Evolutionary conservation across 805 yeast species (phyloP), one percentile per base, ranked within the genome.

Genomic region (Teunomyces panamensis): DNA sequence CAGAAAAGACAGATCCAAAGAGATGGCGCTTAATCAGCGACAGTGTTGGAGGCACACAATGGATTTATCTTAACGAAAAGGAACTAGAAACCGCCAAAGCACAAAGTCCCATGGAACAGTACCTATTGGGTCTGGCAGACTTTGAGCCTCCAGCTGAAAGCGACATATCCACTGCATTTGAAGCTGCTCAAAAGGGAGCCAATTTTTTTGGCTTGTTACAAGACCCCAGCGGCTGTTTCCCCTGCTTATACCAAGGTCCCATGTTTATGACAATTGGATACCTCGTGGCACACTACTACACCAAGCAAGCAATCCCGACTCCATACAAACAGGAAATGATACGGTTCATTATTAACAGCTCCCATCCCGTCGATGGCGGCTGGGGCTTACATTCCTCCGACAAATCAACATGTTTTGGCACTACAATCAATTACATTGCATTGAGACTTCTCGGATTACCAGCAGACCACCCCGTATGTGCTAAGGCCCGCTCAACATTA

Each of bases 301-400:
- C 91, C 9, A 78, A 80, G 32, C 75, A 81, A 0, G 79, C 79
- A 9, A 86, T 94, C 32, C 84, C 91, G 0, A 83, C 81, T 28
- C 84, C 79, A 33, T 80, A 77, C 57, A 73, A 73, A 52, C 67
- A 69, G 10, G 99, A 94, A 65, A 67, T 94, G 60, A 81, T 87
- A 26, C 75, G 99, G 49, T 94, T 91, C 61, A 68, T 94, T 13
- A 88, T 89, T n/a, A 94, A 94, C 63, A 79, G 89, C 0, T 85
- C 97, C 0, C 97, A 94, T 63, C 97, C 97, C 0, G 96, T 91
- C 0, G 99, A 94, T 65, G 99, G 99, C n/a, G 99, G 99, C 2
- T 94, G 99, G 99, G 99, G 99, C 0, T 73, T 94, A 33, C 97
- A 94, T 63, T 81, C 90, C 4, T 83, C 81, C 44, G 99, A 94